Base-by-base conservation (phyloP, 2,329 filamentous ascomycete species). In the Ceratocystis alfenasii region DNA sequence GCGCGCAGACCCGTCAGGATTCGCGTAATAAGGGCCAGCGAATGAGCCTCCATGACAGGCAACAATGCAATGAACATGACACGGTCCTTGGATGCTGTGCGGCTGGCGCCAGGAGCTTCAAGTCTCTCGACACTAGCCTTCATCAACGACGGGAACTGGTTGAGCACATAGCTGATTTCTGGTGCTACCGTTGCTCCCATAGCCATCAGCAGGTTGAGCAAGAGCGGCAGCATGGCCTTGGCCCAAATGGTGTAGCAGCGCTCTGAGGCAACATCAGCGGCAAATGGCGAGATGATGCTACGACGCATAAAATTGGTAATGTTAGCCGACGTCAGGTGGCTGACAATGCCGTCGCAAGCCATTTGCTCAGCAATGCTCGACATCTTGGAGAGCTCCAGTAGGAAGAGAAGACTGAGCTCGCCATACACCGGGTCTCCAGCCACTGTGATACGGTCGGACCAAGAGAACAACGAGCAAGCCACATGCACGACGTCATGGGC, bases 191-290 rank as follows among this genome's bases (percentile, higher is more conserved):
- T 88, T 0, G 86, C 82, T 10, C 91, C 90, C 20, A 99, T 84
- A 10, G 89, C 85, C 67, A 87, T 85, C 22, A 99, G 82, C 33
- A 99, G 80, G 74, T 97, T 97, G 57, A 99, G 81, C 68, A 93
- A 87, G 20, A 99, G 78, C 0, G 94, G 94, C 2, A 99, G 79
- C 66, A 97, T 83, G 1, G 90, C 94, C 70, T 89, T 88, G 22
- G 86, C 85, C 94, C 94, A 99, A 71, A 97, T 92, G 64, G 83
- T 83, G 77, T 95, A 95, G 72, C 95, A 85, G 30, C 93, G 85
- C 68, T 85, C 83, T 0, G 83, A 77, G 1, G 87, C 81, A 2
- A 84, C 79, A 15, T 83, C 83, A 5, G 89, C 83, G 57, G 94
- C 88, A 69, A 95, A 91, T 0, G 92, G 91, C 2, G 88, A 88